phyloP scores from a whole-genome alignment of 2,329 filamentous ascomycete genomes.

The Alternaria ethzedia region DNA sequence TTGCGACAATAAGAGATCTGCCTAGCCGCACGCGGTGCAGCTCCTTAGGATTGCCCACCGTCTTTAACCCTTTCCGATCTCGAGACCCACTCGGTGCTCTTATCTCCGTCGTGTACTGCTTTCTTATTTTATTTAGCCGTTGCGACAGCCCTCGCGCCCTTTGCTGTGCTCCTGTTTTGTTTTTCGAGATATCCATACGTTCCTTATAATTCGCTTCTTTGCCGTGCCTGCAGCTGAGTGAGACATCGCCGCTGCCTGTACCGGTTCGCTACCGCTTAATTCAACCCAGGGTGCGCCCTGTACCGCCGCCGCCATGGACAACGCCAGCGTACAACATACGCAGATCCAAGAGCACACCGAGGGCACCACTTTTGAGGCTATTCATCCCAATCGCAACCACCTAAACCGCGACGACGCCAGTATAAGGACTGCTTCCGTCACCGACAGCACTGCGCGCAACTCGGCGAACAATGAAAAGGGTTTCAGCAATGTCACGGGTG shows the following conservation, averaged over 20 bases:
- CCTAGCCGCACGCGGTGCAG: slow-evolving; percentile 12
- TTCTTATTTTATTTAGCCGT: slow-evolving; percentile 18
- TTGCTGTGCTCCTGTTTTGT: neutral
- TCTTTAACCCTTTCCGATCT: slow-evolving; percentile 16
- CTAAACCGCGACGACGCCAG: slow-evolving; percentile 23
- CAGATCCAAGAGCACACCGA: slow-evolving; percentile 29
- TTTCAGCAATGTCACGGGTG: slow-evolving; percentile 19
- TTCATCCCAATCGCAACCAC: slow-evolving; percentile 29
- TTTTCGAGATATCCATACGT: slow-evolving; percentile 11
- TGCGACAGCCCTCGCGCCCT: slow-evolving; percentile 1
- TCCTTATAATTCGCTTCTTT: slow-evolving; percentile 21
- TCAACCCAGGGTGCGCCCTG: slow-evolving; percentile 25
- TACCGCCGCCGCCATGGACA: slow-evolving; percentile 31
- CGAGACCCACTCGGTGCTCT: slow-evolving; percentile 10
- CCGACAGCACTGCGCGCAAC: slow-evolving; percentile 29
- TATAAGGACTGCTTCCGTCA: slow-evolving; percentile 29
- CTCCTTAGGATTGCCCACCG: slow-evolving; percentile 5
- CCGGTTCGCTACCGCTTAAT: neutral
- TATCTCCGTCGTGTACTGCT: slow-evolving; percentile 18
- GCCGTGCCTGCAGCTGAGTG: slow-evolving; percentile 9
- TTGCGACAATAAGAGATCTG: slow-evolving; percentile 2
- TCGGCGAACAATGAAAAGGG: slow-evolving; percentile 29
- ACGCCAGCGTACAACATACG: slow-evolving; percentile 28
- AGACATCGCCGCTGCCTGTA: slow-evolving; percentile 5
- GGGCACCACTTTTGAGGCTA: slow-evolving; percentile 37